Evolutionary conservation across 306 rosid species (phyloP), one percentile per base, ranked within the genome.

Genomic region (Rosa persica): DNA sequence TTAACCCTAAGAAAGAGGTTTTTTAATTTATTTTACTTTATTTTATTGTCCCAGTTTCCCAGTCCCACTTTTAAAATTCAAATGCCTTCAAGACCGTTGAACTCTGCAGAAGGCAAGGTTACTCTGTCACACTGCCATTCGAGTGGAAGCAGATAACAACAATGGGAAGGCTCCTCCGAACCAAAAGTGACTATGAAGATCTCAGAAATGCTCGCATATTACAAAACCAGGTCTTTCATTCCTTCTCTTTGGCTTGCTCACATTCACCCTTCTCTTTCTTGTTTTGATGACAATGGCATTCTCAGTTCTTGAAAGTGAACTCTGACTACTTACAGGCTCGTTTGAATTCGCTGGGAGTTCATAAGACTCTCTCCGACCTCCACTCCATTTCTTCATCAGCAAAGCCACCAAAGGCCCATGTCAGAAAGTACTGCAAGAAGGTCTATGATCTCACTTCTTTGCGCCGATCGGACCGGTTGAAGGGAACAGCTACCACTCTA

Each of bases 381-480:
- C 91, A 84, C 20, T 72, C 87, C 25, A 12, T 42, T 19, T 36
- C 78, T 65, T 48, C 86, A 15, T 71, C 87, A 61, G 42, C 73
- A 36, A 76, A 70, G 61, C 25, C 74, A 13, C 1, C 66, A 38
- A 74, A 73, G 38, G 0, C 79, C 2, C 70, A 38, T 15, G 16
- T 12, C 16, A 81, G 81, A 40, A 65, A 62, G 25, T 13, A 48
- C 51, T 23, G 9, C 10, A 80, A 83, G 27, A 84, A 42, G 75
- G 67, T 71, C 9, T 61, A 81, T 15, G 76, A 40, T 39, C 72
- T 78, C 62, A 76, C 81, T 25, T 85, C 93, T 1, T n/a, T 86
- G 44, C 93, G 97, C 47, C 94, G 90, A 62, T 90, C 95, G 1
- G 67, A 70, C 69, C 78, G 97, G 34, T 52, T 92, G 83, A 89